A percentile compares a stretch with the other conserved stretches of the same genome.
These are phyloP conservation scores for Suillus tomentosus DNA, from an alignment of 768 basidiomycete genomes.

Conservation along the genomic window DNA sequence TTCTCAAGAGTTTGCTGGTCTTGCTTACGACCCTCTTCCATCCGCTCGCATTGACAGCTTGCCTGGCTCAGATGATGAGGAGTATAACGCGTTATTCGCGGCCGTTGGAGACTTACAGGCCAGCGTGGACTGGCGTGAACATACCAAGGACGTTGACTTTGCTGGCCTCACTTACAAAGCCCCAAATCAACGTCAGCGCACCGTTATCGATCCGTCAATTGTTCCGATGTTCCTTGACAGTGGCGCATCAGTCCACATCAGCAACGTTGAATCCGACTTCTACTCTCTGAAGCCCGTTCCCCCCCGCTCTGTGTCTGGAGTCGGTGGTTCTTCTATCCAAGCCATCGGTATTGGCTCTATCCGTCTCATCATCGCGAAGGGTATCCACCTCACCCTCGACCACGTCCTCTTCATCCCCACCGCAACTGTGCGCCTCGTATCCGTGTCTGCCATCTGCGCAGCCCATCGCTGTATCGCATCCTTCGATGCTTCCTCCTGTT, in stretches of 20 bases:
- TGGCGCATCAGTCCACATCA: slow-evolving; percentile 29
- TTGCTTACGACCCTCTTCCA: too few species aligned
- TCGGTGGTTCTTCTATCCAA: slow-evolving; percentile 28
- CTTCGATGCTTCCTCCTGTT: slow-evolving; percentile 21
- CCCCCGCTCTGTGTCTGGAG: slow-evolving; percentile 27
- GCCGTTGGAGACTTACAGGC: background rate
- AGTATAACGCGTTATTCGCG: background rate
- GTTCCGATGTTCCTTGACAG: slow-evolving; percentile 30
- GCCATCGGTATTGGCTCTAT: slow-evolving; percentile 32
- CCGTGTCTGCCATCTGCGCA: slow-evolving; percentile 21
- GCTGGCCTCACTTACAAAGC: slow-evolving; percentile 6
- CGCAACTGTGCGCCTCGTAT: slow-evolving; percentile 22
- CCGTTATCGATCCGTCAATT: background rate
- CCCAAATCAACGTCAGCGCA: background rate
- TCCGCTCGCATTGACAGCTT: too few species aligned
- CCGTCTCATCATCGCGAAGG: slow-evolving; percentile 17
- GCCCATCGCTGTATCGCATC: slow-evolving; percentile 12
- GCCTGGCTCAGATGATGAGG: background rate
- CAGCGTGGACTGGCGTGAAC: background rate
- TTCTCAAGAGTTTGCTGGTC: too few species aligned
- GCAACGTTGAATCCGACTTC: slow-evolving; percentile 29
- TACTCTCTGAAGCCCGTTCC: slow-evolving; percentile 22
- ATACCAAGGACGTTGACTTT: background rate
- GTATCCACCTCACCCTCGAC: slow-evolving; percentile 10
- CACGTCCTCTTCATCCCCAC: slow-evolving; percentile 23